phyloP scores from a whole-genome alignment of 805 yeast species.

The Wickerhamomyces hampshirensis region DNA sequence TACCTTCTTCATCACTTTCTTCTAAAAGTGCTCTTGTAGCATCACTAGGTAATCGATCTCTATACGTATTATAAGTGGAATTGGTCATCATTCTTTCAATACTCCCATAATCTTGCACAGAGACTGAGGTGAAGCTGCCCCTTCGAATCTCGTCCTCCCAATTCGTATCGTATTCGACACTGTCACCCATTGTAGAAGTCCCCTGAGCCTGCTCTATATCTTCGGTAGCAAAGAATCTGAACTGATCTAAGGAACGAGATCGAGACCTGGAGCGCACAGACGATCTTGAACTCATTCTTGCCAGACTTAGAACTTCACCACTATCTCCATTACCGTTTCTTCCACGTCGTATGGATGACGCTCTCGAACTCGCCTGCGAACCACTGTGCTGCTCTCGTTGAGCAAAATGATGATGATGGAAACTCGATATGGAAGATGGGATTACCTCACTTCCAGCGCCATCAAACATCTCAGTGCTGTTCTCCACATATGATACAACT shows the following conservation, averaged over 20 bases:
- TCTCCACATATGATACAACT: constrained; percentile 36
- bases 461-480: constrained; percentile 65
- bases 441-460: constrained; percentile 75
- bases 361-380: constrained; percentile 21
- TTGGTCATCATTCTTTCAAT: constrained; percentile 16
- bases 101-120: constrained; percentile 19
- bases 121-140: constrained; percentile 27
- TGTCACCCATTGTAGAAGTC: constrained; percentile 66
- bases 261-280: constrained; percentile 28
- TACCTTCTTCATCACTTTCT: constrained; percentile 28
- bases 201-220: constrained; percentile 88
- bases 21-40: constrained; percentile 27
- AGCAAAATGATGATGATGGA: constrained; percentile 61
- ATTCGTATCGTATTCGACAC: constrained; percentile 60
- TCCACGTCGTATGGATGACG: constrained; percentile 25
- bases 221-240: constrained; percentile 77
- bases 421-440: constrained; percentile 73
- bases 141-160: constrained; percentile 58
- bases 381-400: constrained; percentile 6
- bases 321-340: constrained; percentile 6
- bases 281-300: constrained; percentile 21
- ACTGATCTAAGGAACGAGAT: constrained; percentile 38
- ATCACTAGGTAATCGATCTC: constrained; percentile 35
- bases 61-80: constrained; percentile 28
- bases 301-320: constrained; percentile 16